Base-by-base conservation (phyloP, 495 filamentous ascomycete species). In the Lasiosphaeria miniovina region DNA sequence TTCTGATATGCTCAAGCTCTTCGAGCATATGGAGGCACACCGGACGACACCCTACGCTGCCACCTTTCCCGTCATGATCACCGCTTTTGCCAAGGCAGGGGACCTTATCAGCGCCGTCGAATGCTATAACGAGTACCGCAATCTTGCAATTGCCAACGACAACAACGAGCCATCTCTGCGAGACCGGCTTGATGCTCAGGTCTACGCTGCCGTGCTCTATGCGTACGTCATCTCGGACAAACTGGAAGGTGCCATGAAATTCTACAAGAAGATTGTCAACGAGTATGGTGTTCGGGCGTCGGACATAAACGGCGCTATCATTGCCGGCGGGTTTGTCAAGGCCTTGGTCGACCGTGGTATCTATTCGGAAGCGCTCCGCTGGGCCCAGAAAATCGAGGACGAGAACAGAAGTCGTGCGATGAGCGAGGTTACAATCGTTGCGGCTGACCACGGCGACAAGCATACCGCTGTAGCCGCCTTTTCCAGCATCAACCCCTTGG, bases 101-200 rank as follows among this genome's bases (percentile, higher is more conserved):
- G 91, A 98, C 66, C 79, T 98, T 41, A 78, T 80, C 66, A 93
- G 89, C 62, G 95, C 91, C n/a, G 87, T 96, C 10, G 94, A 98
- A 66, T 91, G 90, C 75, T 97, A 96, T 75, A 90, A 95, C 63
- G 91, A 93, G 72, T 98, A 98, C 80, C 91, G 89, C 67, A 78
- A 81, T 10, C 80, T 96, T 14, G 93, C 90, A 34, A 83, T 94
- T 61, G 86, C 86, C 34, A 82, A 94, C 65, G 89, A 96, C 72
- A 82, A 82, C 40, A 91, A 91, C 33, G 81, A 87, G 49, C 79
- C 86, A 57, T 81, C 80, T n/a, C 77, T 89, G 36, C 80, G 86
- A 40, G 81, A 89, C 56, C 86, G 93, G 15, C 81, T 89, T 41
- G 92, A 97, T 67, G 86, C 87, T 33, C 79, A 88, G 57, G 86